phyloP scores from a whole-genome alignment of 768 basidiomycete species.

The Botryobasidium botryosum region DNA sequence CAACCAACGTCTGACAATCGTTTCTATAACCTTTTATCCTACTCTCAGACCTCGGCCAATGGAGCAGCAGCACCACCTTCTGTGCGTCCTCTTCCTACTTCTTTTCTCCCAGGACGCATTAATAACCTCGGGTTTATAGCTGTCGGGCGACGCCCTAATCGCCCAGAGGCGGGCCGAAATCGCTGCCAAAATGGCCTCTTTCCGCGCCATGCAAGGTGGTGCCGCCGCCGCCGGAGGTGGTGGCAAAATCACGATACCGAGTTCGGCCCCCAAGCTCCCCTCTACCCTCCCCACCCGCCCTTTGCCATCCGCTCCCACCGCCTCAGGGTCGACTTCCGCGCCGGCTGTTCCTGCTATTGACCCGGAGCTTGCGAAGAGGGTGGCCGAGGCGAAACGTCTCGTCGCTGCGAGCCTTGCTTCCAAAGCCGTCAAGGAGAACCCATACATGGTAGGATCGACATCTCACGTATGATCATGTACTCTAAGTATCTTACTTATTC shows the following conservation, averaged over 20 bases:
- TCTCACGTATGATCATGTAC: background rate
- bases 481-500: background rate
- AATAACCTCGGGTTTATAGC: constrained; percentile 16
- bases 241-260: constrained; percentile 2
- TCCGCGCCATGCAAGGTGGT: constrained; percentile 21
- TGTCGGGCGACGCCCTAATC: constrained; percentile 47
- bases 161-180: constrained; percentile 75
- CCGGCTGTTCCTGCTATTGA: constrained; percentile 22
- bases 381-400: constrained; percentile 73
- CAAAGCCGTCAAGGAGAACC: constrained; percentile 61
- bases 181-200: constrained; percentile 66
- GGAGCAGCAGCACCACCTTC: constrained; percentile 25
- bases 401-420: constrained; percentile 72
- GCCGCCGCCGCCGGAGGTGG: constrained; percentile 10
- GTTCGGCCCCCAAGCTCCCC: constrained; percentile 13
- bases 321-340: constrained; percentile 31
- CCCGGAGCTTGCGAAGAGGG: constrained; percentile 15
- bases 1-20: constrained; percentile 35
- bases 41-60: constrained; percentile 35
- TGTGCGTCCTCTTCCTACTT: constrained; percentile 24
- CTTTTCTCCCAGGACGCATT: background rate
- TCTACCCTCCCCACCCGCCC: constrained; percentile 26
- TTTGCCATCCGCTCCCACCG: constrained; percentile 23
- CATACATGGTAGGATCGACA: constrained; percentile 54
- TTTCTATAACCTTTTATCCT: constrained; percentile 43